Base-by-base conservation (phyloP, 2,329 filamentous ascomycete species). In the Diaporthe caulivora region DNA sequence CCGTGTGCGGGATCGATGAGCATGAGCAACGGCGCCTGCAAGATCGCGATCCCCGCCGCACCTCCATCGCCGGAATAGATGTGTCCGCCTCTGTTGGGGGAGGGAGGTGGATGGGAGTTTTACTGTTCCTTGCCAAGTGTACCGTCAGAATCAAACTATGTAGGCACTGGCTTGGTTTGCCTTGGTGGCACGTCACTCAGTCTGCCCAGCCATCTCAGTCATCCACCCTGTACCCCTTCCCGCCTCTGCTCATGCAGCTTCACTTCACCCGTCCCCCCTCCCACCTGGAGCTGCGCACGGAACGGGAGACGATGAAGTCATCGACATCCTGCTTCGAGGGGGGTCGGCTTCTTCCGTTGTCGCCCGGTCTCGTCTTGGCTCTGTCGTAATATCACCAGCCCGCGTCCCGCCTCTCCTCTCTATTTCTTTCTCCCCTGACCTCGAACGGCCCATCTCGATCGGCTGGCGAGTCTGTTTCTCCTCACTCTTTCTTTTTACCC, bases 181-280 rank as follows among this genome's bases (percentile, higher is more conserved):
- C 57, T 37, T 11, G 37, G 24, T 62, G 37, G 57, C 17, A 29
- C 15, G 40, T 65, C 21, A 42, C 29, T 21, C 40, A 26, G 44
- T 51, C 37, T 8, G 37, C 37, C 37, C 37, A 13, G 6, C 37
- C 37, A 40, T 40, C 37, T 40, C 29, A 65, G n/a, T 51, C 60
- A 34, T 15, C 44, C 29, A 29, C 18, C 18, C 44, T 18, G 57
- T n/a, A 24, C 40, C 21, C 42, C 37, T 40, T 64, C 60, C n/a
- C 60, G 44, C 60, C 60, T 65, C 29, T 34, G 62, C 44, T 37
- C 21, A 49, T 65, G 62, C 62, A 65, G 44, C 44, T 51, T 49
- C 29, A 37, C 42, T 51, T 24, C 26, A 34, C 26, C 62, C 62
- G 44, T 65, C 44, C 11, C 62, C 31, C 44, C 44, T 6, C 7